These are phyloP conservation scores for Saraca asoca DNA, from an alignment of 331 rosid species.

Conservation along the genomic window DNA sequence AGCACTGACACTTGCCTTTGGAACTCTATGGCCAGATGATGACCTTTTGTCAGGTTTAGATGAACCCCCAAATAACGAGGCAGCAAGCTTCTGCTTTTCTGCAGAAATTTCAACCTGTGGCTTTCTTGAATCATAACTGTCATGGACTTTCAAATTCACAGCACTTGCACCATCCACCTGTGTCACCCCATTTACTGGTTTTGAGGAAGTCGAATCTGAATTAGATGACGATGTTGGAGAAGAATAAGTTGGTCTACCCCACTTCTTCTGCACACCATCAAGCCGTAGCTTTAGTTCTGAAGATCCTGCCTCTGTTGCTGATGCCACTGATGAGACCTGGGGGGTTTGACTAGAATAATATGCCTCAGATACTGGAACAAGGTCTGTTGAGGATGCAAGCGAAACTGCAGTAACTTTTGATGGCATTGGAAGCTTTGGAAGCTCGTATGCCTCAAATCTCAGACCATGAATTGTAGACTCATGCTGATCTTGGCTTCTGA, in stretches of 20 bases:
- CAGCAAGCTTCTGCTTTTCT: constrained; percentile 90
- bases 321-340: constrained; percentile 49
- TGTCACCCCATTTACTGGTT: constrained; percentile 55
- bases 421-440: constrained; percentile 68
- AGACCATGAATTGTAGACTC: constrained; percentile 71
- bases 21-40: constrained; percentile 54
- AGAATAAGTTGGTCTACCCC: constrained; percentile 77
- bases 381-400: constrained; percentile 57
- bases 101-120: constrained; percentile 48
- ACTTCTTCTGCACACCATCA: constrained; percentile 85
- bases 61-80: constrained; percentile 83
- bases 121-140: constrained; percentile 59
- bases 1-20: constrained; percentile 47
- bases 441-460: constrained; percentile 87
- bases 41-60: constrained; percentile 60
- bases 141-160: constrained; percentile 52
- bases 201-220: constrained; percentile 55
- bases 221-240: constrained; percentile 50
- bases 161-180: constrained; percentile 48
- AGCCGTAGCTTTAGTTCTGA: constrained; percentile 71
- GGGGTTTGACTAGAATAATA: constrained; percentile 58
- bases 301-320: constrained; percentile 59
- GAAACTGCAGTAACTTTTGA: constrained; percentile 49
- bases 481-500: constrained; percentile 66
- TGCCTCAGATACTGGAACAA: constrained; percentile 69